phyloP scores from a whole-genome alignment of 2,329 filamentous ascomycete genomes.

The Monosporascus cannonballus region DNA sequence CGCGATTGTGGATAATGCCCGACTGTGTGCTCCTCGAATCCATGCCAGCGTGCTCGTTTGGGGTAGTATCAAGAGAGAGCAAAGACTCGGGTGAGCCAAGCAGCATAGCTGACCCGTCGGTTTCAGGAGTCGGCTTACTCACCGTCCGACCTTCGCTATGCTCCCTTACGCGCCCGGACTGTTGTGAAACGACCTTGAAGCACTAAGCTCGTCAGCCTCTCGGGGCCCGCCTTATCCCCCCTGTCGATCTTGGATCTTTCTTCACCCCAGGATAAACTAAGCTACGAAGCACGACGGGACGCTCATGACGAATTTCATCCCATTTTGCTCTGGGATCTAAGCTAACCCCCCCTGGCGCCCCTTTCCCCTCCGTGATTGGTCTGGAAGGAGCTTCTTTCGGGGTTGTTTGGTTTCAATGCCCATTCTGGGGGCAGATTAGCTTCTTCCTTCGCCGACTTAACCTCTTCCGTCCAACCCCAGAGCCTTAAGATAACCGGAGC shows the following conservation, averaged over 20 bases:
- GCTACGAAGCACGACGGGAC: too few species aligned
- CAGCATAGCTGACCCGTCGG: too few species aligned
- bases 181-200: too few species aligned
- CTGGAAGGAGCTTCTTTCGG: constrained; percentile 6
- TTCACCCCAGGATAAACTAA: constrained; percentile 1
- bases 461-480: constrained; percentile 1
- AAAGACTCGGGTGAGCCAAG: too few species aligned
- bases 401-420: constrained; percentile 20
- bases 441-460: constrained; percentile 2
- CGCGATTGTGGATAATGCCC: too few species aligned
- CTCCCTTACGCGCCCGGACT: too few species aligned
- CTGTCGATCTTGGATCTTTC: constrained; percentile 4
- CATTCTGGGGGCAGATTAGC: background rate
- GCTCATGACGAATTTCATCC: constrained; percentile 12
- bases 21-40: too few species aligned
- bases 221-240: constrained; percentile 4
- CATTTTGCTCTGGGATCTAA: constrained; percentile 10
- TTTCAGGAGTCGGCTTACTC: too few species aligned
- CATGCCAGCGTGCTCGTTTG: too few species aligned
- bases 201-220: too few species aligned
- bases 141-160: too few species aligned
- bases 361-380: constrained; percentile 10
- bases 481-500: background rate
- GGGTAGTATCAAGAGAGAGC: too few species aligned
- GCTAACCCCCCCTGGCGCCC: constrained; percentile 5